A percentile compares a stretch with the other conserved stretches of the same genome.
phyloP scores from a whole-genome alignment of 2,329 filamentous ascomycete genomes.

The Pezicula carpinea region DNA sequence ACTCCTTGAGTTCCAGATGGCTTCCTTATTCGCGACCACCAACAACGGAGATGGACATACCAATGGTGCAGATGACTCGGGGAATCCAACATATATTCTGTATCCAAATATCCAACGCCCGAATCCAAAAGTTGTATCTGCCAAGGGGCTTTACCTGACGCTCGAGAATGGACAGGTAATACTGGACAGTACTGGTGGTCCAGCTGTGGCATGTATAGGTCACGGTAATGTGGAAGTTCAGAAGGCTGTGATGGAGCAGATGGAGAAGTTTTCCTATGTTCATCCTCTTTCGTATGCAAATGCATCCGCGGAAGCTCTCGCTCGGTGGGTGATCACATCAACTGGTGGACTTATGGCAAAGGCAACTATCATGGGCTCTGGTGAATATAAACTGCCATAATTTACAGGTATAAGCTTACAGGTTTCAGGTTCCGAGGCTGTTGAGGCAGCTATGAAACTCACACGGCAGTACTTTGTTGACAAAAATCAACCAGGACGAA shows the following conservation, averaged over 20 bases:
- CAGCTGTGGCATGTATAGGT: constrained; percentile 64
- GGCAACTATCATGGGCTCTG: constrained; percentile 46
- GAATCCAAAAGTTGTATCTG: neutral
- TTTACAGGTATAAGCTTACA: too few species aligned
- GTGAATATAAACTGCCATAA: too few species aligned
- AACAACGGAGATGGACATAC: too few species aligned
- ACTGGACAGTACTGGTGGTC: constrained; percentile 66
- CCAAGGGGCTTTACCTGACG: neutral
- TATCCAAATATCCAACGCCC: too few species aligned
- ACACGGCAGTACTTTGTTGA: constrained; percentile 48
- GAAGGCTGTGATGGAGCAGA: constrained; percentile 42
- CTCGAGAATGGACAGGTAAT: constrained; percentile 44
- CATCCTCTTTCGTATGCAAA: neutral
- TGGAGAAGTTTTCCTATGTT: neutral
- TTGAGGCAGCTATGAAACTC: constrained; percentile 62
- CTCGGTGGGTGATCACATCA: neutral
- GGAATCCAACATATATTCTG: too few species aligned
- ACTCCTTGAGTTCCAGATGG: too few species aligned
- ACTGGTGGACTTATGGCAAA: neutral
- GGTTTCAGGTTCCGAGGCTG: too few species aligned
- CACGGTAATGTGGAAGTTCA: constrained; percentile 54
- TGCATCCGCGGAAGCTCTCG: neutral
- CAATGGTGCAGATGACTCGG: too few species aligned
- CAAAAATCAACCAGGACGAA: constrained; percentile 30
- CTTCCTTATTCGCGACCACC: too few species aligned